These are phyloP conservation scores for Neofusicoccum laricinum DNA, from an alignment of 2,329 filamentous ascomycete genomes.

Conservation along the genomic window DNA sequence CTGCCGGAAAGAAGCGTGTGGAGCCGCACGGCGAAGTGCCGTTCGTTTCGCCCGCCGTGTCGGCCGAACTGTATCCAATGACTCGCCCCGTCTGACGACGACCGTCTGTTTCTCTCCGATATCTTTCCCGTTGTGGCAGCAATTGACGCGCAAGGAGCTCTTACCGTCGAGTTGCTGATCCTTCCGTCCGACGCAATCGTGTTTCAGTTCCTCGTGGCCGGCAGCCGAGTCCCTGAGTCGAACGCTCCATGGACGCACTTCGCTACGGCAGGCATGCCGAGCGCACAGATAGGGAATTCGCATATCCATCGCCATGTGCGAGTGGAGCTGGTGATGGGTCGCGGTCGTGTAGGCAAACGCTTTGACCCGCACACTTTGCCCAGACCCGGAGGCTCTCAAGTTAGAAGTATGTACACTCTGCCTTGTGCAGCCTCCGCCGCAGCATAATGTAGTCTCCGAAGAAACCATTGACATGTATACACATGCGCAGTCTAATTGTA, in stretches of 20 bases:
- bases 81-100: background rate
- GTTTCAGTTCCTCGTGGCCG: background rate
- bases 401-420: too few species aligned
- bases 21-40: background rate
- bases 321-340: too few species aligned
- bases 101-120: too few species aligned
- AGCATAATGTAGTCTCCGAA: too few species aligned
- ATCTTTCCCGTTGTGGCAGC: background rate
- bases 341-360: too few species aligned
- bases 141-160: background rate
- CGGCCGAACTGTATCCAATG: background rate
- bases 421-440: too few species aligned
- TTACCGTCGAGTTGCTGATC: background rate
- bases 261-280: too few species aligned
- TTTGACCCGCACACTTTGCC: too few species aligned
- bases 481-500: too few species aligned
- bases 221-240: background rate
- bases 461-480: too few species aligned
- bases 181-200: background rate
- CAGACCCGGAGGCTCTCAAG: too few species aligned
- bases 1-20: background rate
- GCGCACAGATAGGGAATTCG: background rate
- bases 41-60: background rate
- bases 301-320: background rate
- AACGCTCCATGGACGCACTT: background rate